Conservation (phyloP, 768 basidiomycete species). For the Hygrophorus russula region DNA sequence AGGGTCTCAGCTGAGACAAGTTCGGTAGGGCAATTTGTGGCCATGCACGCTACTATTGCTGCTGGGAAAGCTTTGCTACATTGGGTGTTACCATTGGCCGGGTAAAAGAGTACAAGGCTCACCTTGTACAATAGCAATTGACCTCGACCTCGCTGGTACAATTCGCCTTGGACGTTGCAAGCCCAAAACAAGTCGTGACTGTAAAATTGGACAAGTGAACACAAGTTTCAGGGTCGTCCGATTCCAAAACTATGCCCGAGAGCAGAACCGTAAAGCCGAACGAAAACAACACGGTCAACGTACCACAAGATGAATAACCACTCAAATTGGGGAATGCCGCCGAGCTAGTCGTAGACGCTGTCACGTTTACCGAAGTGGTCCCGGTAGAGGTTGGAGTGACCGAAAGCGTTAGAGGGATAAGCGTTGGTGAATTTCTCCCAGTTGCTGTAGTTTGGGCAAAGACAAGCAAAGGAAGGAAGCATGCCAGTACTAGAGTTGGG, state of each 20-base stretch:
- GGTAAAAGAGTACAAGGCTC: conserved; percentile 6
- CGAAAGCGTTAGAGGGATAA: background rate
- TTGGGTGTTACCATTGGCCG: background rate
- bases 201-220: background rate
- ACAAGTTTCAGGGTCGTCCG: background rate
- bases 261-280: too few relatives aligned
- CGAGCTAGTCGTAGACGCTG: conserved; percentile 16
- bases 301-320: conserved; percentile 28
- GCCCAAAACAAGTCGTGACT: conserved; percentile 36
- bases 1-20: conserved; percentile 29
- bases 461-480: too few relatives aligned
- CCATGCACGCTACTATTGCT: conserved; percentile 26
- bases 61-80: conserved; percentile 24
- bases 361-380: conserved; percentile 5
- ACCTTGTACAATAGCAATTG: conserved; percentile 37
- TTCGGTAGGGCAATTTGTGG: conserved; percentile 23
- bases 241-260: background rate
- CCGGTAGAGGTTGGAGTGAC: background rate
- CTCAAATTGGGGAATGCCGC: conserved; percentile 28
- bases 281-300: conserved; percentile 4
- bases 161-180: conserved; percentile 24
- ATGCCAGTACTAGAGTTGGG: too few relatives aligned
- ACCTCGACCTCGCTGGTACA: conserved; percentile 36
- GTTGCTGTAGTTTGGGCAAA: too few relatives aligned
- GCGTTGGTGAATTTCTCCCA: too few relatives aligned